Conservation (phyloP, 306 rosid genomes). For the Arachis stenosperma region DNA sequence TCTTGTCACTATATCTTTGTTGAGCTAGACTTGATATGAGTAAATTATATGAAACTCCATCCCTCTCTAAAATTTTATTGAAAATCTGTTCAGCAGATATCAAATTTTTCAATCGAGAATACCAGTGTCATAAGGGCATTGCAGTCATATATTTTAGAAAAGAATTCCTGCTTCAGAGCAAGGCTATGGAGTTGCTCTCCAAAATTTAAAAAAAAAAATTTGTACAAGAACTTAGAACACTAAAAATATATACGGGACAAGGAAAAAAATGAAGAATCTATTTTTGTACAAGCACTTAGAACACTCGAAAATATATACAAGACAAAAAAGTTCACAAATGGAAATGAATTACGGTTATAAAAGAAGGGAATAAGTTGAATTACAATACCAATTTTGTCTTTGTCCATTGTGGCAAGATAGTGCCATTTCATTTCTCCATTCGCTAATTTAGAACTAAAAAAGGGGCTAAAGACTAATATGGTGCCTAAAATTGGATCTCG, state of each 20-base stretch:
- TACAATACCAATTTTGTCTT: too few species aligned
- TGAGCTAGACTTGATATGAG: slow-evolving; percentile 87
- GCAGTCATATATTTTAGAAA: slow-evolving; percentile 75
- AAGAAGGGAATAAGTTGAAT: too few species aligned
- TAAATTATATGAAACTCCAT: slow-evolving; percentile 80
- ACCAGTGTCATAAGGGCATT: slow-evolving; percentile 79
- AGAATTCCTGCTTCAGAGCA: slow-evolving; percentile 71
- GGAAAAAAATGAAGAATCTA: slow-evolving; percentile 60
- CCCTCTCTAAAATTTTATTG: slow-evolving; percentile 60
- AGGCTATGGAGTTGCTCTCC: slow-evolving; percentile 86
- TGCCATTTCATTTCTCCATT: too few species aligned
- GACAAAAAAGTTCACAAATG: too few species aligned
- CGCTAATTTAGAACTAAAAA: too few species aligned
- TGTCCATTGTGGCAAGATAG: too few species aligned
- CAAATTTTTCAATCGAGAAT: slow-evolving; percentile 65
- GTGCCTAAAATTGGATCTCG: too few species aligned
- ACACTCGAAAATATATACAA: too few species aligned
- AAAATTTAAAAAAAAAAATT: slow-evolving; percentile 23
- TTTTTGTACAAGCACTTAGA: slow-evolving; percentile 62
- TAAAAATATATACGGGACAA: slow-evolving; percentile 76
- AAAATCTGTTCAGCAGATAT: slow-evolving; percentile 66
- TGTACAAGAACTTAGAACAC: slow-evolving; percentile 79
- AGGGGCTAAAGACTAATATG: too few species aligned
- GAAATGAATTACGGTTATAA: too few species aligned
- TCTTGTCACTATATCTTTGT: slow-evolving; percentile 62